Percentiles rank a stretch among this genome's conserved stretches.
These are phyloP conservation scores for Phyllosticta paracitricarpa DNA, from an alignment of 2,329 filamentous ascomycete species.

Conservation along the genomic window DNA sequence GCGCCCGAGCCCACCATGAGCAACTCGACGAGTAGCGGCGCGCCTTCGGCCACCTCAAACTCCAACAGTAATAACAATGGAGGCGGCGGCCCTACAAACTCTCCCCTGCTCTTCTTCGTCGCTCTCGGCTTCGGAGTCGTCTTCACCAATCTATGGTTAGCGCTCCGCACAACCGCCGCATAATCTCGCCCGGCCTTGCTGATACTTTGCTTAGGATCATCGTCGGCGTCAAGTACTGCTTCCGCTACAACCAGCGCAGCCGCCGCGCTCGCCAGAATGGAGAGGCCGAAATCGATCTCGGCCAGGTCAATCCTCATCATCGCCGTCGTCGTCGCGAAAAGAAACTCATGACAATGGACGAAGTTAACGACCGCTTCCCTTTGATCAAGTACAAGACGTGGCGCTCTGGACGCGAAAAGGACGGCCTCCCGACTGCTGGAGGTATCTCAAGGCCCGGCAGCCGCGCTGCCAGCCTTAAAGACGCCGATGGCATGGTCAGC, in stretches of 20 bases:
- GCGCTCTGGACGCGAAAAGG: conserved; percentile 71
- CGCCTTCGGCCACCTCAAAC: conserved; percentile 12
- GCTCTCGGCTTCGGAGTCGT: conserved; percentile 95
- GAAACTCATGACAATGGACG: conserved; percentile 98
- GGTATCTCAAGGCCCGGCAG: conserved; percentile 66
- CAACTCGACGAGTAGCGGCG: conserved; percentile 9
- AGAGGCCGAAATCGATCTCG: conserved; percentile 73
- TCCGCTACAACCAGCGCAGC: conserved; percentile 92
- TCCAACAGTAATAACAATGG: conserved; percentile 18
- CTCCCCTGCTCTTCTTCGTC: conserved; percentile 81
- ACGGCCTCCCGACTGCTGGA: conserved; percentile 74
- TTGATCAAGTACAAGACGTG: conserved; percentile 94
- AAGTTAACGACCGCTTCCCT: conserved; percentile 95
- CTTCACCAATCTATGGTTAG: conserved; percentile 96
- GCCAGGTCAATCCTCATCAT: conserved; percentile 73
- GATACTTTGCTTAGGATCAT: conserved; percentile 67
- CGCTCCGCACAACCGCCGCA: conserved; percentile 7
- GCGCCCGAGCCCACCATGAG: neutral
- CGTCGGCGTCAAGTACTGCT: conserved; percentile 98
- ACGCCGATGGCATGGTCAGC: conserved; percentile 42
- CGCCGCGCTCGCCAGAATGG: conserved; percentile 68
- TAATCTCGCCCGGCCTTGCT: neutral
- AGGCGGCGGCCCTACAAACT: conserved; percentile 49
- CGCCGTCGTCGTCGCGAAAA: conserved; percentile 87
- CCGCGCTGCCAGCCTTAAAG: conserved; percentile 61